Evolutionary conservation across 108 stramenopile species (phyloP).

Genomic region (Mayamaea pseudoterrestris): DNA sequence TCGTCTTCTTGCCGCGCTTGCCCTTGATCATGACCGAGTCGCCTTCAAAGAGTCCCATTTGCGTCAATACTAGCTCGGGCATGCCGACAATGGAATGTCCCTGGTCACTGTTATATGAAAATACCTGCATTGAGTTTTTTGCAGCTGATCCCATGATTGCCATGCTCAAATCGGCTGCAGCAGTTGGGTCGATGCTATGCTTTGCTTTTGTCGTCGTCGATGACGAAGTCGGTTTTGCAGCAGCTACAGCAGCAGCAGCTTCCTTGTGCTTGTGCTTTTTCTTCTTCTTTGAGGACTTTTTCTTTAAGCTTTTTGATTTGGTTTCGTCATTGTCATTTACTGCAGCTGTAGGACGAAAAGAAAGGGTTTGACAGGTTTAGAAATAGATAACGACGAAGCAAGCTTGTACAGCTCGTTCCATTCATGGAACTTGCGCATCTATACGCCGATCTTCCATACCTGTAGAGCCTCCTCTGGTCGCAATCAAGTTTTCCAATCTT

Average conservation of each 20-base stretch:
- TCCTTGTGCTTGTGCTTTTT: background rate
- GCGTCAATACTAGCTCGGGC: slow-evolving; percentile 58
- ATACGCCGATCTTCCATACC: background rate
- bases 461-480: background rate
- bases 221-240: background rate
- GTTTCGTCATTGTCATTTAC: background rate
- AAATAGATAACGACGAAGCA: background rate
- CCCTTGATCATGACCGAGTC: slow-evolving; percentile 79
- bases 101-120: slow-evolving; percentile 40
- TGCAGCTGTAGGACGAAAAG: background rate
- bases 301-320: slow-evolving; percentile 1
- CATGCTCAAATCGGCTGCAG: slow-evolving; percentile 37
- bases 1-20: slow-evolving; percentile 67
- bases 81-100: slow-evolving; percentile 78
- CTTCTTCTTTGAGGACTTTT: slow-evolving; percentile 6
- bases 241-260: background rate
- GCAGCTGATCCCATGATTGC: slow-evolving; percentile 42
- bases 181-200: too few relatives aligned
- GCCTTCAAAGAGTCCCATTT: slow-evolving; percentile 77
- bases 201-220: too few relatives aligned
- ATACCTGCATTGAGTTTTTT: slow-evolving; percentile 59
- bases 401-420: background rate
- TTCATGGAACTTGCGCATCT: too few relatives aligned
- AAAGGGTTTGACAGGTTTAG: background rate
- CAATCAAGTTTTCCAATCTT: too few relatives aligned